Evolutionary conservation across 345 rosid species (phyloP).

Genomic region (Reutealis trisperma): DNA sequence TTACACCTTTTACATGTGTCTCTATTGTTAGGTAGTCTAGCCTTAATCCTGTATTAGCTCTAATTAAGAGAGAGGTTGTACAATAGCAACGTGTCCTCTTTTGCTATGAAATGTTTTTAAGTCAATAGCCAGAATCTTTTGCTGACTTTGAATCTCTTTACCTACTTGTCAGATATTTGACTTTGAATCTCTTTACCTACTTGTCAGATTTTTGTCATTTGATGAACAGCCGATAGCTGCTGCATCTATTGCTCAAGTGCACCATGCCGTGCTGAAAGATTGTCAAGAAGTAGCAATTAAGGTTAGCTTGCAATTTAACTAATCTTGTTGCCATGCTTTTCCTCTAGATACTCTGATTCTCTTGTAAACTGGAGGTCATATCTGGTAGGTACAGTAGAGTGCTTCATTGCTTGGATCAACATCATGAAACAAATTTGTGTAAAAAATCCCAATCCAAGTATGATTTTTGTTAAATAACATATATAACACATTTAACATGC

Average conservation of each 20-base stretch:
- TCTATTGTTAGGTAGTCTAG: not conserved
- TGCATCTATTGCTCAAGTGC: conserved; percentile 97
- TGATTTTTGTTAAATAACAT: not conserved
- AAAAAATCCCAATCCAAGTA: too few relatives aligned
- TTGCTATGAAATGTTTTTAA: not conserved
- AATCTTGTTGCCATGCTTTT: not conserved
- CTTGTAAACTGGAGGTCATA: not conserved
- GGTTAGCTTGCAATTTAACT: conserved; percentile 40
- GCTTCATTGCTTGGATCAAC: too few relatives aligned
- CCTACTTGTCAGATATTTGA: conserved; percentile 51
- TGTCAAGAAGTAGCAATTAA: conserved; percentile 76
- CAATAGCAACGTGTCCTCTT: not conserved
- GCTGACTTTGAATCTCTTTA: conserved; percentile 17
- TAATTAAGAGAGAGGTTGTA: not conserved
- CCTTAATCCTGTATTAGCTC: not conserved
- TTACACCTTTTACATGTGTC: not conserved
- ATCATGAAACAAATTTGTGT: too few relatives aligned
- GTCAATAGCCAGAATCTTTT: not conserved
- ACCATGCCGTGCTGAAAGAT: conserved; percentile 64
- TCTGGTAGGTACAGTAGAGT: too few relatives aligned
- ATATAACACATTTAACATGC: not conserved
- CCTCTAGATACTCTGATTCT: not conserved
- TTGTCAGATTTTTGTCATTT: conserved; percentile 68
- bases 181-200: conserved; percentile 11
- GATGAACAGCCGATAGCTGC: conserved; percentile 91